Percentiles rank a stretch among this genome's conserved stretches.
Evolutionary conservation across 768 basidiomycete genomes (phyloP).

Genomic region (Mycena chlorophos): DNA sequence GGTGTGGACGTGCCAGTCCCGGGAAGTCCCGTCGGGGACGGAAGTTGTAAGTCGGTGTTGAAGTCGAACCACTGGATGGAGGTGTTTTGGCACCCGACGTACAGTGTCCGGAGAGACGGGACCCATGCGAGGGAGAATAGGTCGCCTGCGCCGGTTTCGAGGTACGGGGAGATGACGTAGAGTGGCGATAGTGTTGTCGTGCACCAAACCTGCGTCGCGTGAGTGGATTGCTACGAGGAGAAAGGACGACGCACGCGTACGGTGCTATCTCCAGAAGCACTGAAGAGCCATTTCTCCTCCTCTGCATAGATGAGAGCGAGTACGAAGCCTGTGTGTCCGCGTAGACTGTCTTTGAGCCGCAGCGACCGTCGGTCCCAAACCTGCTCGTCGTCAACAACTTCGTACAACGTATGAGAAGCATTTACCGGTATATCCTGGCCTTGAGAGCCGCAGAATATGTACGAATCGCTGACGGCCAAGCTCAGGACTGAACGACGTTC

Average conservation of each 20-base stretch:
- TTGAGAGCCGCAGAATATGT: conserved; percentile 86
- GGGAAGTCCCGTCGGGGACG: conserved; percentile 9
- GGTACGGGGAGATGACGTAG: conserved; percentile 74
- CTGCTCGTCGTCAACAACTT: conserved; percentile 37
- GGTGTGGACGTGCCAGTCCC: conserved; percentile 41
- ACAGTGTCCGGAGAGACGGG: conserved; percentile 64
- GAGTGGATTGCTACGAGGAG: background rate
- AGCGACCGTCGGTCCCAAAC: conserved; percentile 83
- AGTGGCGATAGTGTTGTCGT: conserved; percentile 64
- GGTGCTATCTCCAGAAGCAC: conserved; percentile 89
- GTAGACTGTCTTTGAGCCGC: conserved; percentile 63
- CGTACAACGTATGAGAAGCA: conserved; percentile 18
- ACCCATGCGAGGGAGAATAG: conserved; percentile 86
- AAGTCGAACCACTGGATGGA: conserved; percentile 89
- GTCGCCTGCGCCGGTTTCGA: conserved; percentile 82
- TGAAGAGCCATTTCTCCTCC: conserved; percentile 84
- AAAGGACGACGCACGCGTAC: conserved; percentile 58
- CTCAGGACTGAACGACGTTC: conserved; percentile 72
- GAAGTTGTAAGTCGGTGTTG: conserved; percentile 16
- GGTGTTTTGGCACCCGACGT: conserved; percentile 90
- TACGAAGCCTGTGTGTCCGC: conserved; percentile 84
- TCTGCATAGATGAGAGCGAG: conserved; percentile 75
- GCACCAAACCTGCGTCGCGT: conserved; percentile 70
- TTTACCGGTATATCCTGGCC: conserved; percentile 74
- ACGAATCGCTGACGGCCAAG: conserved; percentile 65